These are phyloP conservation scores for Paramecium sonneborni DNA, from an alignment of 73 alveolate genomes.

Conservation along the genomic window DNA sequence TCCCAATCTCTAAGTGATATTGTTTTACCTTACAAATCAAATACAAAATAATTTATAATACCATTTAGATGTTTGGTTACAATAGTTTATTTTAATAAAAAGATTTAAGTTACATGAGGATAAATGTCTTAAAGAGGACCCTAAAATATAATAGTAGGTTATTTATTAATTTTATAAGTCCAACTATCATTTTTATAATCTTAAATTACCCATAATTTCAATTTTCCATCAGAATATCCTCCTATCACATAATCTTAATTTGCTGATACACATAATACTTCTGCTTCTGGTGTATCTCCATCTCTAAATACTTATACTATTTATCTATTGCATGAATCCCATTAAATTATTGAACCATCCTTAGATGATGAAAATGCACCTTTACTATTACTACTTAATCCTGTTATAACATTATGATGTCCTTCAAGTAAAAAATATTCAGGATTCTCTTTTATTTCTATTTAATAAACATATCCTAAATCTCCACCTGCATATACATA, in stretches of 20 bases:
- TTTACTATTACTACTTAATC: neutral
- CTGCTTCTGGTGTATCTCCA: neutral
- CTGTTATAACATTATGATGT: constrained; percentile 1
- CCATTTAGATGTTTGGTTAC: constrained; percentile 25
- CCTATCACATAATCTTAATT: neutral
- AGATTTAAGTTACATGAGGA: neutral
- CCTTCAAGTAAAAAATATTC: constrained; percentile 18
- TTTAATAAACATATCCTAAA: neutral
- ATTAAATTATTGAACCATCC: neutral
- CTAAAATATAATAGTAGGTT: neutral
- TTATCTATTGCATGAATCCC: neutral
- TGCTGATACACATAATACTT: neutral
- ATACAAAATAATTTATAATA: neutral
- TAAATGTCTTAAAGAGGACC: neutral
- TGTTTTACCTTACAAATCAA: neutral
- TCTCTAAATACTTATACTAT: constrained; percentile 18
- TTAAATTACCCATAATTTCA: neutral
- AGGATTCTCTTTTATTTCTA: neutral
- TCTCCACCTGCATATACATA: constrained; percentile 2
- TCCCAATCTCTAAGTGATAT: constrained; percentile 10
- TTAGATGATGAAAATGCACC: neutral
- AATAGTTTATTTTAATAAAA: constrained; percentile 5
- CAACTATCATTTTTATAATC: neutral
- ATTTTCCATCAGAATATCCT: neutral
- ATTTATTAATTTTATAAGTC: neutral